Evolutionary conservation across 2,329 filamentous ascomycete species (phyloP).

Genomic region (Fusarium fracticaudum): DNA sequence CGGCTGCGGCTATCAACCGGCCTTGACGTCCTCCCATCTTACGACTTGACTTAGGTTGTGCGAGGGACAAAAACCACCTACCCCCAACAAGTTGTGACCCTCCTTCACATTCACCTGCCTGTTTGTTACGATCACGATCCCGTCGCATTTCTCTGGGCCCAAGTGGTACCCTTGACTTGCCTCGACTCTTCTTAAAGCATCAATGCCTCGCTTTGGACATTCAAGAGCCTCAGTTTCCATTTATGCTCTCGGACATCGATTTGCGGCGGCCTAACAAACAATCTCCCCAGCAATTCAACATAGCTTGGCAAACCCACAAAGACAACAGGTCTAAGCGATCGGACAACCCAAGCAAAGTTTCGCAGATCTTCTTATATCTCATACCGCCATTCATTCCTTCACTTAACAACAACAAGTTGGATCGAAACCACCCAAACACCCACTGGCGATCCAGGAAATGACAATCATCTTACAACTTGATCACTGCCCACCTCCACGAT

Average conservation of each 20-base stretch:
- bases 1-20: constrained; percentile 22
- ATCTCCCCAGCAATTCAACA: background rate
- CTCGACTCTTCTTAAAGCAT: constrained; percentile 3
- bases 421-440: background rate
- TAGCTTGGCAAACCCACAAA: background rate
- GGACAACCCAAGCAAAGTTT: background rate
- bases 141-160: background rate
- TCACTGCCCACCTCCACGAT: background rate
- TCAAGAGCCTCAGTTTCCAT: constrained; percentile 4
- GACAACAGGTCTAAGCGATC: background rate
- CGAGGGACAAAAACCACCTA: constrained; percentile 38
- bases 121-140: constrained; percentile 21
- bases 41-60: constrained; percentile 17
- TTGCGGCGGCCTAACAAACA: constrained; percentile 7
- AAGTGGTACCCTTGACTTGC: background rate
- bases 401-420: background rate
- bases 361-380: background rate
- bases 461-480: background rate
- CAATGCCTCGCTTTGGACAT: constrained; percentile 4
- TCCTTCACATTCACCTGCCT: constrained; percentile 21
- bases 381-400: background rate
- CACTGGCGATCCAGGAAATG: background rate
- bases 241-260: constrained; percentile 16
- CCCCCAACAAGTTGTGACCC: constrained; percentile 26
- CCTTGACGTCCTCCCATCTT: constrained; percentile 27